Evolutionary conservation across 2,329 filamentous ascomycete genomes (phyloP).

Genomic region (Periconia sp.): DNA sequence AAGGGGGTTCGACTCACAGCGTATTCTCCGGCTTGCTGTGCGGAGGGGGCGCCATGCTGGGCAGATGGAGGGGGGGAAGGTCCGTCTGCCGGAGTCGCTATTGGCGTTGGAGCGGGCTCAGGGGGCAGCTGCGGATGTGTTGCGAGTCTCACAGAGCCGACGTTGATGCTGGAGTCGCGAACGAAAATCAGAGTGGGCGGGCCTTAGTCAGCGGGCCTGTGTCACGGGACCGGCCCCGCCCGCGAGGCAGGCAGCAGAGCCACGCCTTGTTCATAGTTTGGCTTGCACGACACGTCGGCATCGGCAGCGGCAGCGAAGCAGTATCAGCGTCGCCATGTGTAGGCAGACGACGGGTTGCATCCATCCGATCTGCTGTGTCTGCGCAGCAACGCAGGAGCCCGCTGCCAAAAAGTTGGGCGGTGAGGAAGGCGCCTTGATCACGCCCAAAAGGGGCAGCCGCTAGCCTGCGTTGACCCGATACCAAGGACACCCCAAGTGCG

Average conservation of each 20-base stretch:
- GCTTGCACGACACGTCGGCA: too few relatives aligned
- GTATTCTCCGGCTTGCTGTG: conserved; percentile 99
- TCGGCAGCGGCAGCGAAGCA: too few relatives aligned
- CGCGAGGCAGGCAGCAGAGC: neutral
- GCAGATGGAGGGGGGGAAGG: conserved; percentile 31
- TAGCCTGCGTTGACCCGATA: conserved; percentile 6
- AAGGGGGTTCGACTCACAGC: conserved; percentile 57
- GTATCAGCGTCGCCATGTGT: too few relatives aligned
- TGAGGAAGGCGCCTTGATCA: too few relatives aligned
- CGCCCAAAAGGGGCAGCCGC: too few relatives aligned
- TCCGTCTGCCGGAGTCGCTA: conserved; percentile 36
- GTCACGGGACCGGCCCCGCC: conserved; percentile 8
- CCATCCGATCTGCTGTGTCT: too few relatives aligned
- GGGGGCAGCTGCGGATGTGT: conserved; percentile 30
- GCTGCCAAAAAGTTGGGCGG: too few relatives aligned
- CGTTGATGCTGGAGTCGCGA: conserved; percentile 11
- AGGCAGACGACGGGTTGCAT: too few relatives aligned
- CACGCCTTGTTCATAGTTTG: too few relatives aligned
- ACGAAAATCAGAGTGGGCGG: conserved; percentile 4
- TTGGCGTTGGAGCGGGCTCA: conserved; percentile 34
- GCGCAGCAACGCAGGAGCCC: too few relatives aligned
- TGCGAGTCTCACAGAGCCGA: conserved; percentile 24
- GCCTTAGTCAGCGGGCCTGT: conserved; percentile 9
- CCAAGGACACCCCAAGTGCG: conserved; percentile 4
- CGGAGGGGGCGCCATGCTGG: conserved; percentile 87